Evolutionary conservation across 1,139 yeast species (phyloP).

Genomic region (Pichia sp.): DNA sequence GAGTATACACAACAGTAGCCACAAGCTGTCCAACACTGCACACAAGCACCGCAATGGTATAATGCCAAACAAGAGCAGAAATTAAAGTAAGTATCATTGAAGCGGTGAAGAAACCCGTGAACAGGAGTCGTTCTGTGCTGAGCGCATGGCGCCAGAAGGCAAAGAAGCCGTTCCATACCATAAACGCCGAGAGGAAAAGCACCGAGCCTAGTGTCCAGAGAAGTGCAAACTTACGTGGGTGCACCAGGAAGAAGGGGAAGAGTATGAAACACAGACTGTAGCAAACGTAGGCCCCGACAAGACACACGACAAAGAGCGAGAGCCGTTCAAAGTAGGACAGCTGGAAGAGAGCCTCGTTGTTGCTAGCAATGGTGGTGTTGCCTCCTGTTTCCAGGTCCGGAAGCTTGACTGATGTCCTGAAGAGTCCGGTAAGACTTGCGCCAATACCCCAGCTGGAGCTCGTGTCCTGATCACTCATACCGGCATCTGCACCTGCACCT

Average conservation of each 20-base stretch:
- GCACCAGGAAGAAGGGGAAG: slow-evolving; percentile 48
- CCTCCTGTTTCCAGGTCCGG: not conserved
- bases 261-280: slow-evolving; percentile 48
- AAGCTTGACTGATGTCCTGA: not conserved
- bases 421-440: no score
- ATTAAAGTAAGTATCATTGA: slow-evolving; percentile 46
- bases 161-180: slow-evolving; percentile 49
- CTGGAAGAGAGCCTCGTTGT: slow-evolving; percentile 27
- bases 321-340: slow-evolving; percentile 54
- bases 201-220: slow-evolving; percentile 58
- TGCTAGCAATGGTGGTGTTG: not conserved
- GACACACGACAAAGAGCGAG: slow-evolving; percentile 47
- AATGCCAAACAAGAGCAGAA: slow-evolving; percentile 39
- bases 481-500: no score
- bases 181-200: slow-evolving; percentile 50
- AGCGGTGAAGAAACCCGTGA: slow-evolving; percentile 41
- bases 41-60: slow-evolving; percentile 42
- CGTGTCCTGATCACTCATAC: no score
- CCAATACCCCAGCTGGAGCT: no score
- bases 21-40: slow-evolving; percentile 46
- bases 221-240: slow-evolving; percentile 53
- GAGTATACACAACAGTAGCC: slow-evolving; percentile 49
- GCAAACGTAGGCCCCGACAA: slow-evolving; percentile 48
- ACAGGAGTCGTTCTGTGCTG: slow-evolving; percentile 44
- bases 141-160: slow-evolving; percentile 43